Evolutionary conservation across 2,329 filamentous ascomycete species (phyloP).

Genomic region (Pseudocercospora crystallina): DNA sequence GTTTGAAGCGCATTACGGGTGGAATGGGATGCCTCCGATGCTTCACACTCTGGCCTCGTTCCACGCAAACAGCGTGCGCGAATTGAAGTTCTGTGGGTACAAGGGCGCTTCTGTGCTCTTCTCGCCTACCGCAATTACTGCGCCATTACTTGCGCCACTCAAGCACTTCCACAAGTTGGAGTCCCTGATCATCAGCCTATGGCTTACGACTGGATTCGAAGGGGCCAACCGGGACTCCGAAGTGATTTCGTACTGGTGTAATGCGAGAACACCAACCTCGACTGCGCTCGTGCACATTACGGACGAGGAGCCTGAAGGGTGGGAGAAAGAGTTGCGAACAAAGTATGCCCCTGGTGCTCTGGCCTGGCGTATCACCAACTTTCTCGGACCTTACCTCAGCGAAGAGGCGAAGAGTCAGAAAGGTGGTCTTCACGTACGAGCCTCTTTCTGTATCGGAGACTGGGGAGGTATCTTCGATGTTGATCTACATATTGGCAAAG

Average conservation of each 20-base stretch:
- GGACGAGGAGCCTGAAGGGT: conserved; percentile 38
- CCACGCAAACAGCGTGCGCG: conserved; percentile 42
- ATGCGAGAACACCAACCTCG: conserved; percentile 39
- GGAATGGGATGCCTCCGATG: conserved; percentile 40
- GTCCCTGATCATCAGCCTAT: conserved; percentile 43
- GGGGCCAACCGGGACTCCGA: conserved; percentile 38
- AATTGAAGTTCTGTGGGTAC: conserved; percentile 52
- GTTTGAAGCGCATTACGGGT: conserved; percentile 43
- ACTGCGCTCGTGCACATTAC: conserved; percentile 39
- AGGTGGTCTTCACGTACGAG: conserved; percentile 45
- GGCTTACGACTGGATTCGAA: conserved; percentile 44
- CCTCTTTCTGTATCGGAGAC: conserved; percentile 46
- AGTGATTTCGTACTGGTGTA: conserved; percentile 47
- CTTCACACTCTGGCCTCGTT: conserved; percentile 44
- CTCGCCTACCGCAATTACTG: conserved; percentile 39
- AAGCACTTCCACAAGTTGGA: conserved; percentile 45
- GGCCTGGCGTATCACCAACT: conserved; percentile 40
- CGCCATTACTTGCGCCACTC: conserved; percentile 40
- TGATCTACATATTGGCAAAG: conserved; percentile 43
- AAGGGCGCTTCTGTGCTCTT: conserved; percentile 45
- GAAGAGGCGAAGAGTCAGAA: conserved; percentile 40
- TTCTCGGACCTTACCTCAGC: conserved; percentile 44
- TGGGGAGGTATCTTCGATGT: conserved; percentile 47
- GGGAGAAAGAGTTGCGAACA: conserved; percentile 43
- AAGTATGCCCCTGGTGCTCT: conserved; percentile 42